phyloP scores from a whole-genome alignment of 2,329 filamentous ascomycete genomes.

The Cladophialophora exuberans region DNA sequence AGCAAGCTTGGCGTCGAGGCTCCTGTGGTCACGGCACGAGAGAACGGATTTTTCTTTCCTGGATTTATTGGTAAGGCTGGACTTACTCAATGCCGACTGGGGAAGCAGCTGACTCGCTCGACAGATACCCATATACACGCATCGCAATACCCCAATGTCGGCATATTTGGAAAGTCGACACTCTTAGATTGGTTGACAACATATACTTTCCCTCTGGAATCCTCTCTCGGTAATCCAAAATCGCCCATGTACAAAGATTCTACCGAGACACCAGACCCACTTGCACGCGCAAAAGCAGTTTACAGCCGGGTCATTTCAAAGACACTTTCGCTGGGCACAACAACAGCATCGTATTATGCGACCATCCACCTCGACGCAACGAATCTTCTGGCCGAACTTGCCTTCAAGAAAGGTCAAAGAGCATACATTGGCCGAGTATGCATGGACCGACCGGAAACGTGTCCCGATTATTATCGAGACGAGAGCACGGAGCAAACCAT shows the following conservation, averaged over 20 bases:
- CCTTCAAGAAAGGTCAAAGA: slow-evolving; percentile 76
- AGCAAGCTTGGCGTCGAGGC: slow-evolving; percentile 28
- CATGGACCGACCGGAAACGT: slow-evolving; percentile 74
- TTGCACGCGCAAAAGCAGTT: slow-evolving; percentile 66
- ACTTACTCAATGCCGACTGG: not conserved
- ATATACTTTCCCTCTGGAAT: slow-evolving; percentile 94
- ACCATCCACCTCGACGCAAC: slow-evolving; percentile 85
- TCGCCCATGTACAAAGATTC: slow-evolving; percentile 35
- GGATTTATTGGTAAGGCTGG: slow-evolving; percentile 34
- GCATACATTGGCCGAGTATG: slow-evolving; percentile 93
- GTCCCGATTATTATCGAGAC: slow-evolving; percentile 80
- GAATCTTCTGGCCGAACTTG: slow-evolving; percentile 87
- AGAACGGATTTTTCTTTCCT: slow-evolving; percentile 36
- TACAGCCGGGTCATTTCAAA: slow-evolving; percentile 78
- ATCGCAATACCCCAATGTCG: slow-evolving; percentile 89
- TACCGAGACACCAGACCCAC: slow-evolving; percentile 41
- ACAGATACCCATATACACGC: slow-evolving; percentile 94
- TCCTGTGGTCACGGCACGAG: slow-evolving; percentile 22
- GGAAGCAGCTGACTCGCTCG: not conserved
- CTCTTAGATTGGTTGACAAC: slow-evolving; percentile 90
- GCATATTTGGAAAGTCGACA: slow-evolving; percentile 91
- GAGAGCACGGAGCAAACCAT: slow-evolving; percentile 63
- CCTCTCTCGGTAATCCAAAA: slow-evolving; percentile 61
- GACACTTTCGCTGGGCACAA: slow-evolving; percentile 88
- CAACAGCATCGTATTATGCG: slow-evolving; percentile 91